Conservation (phyloP, 352 stramenopile genomes). For the Phytophthora multivora region DNA sequence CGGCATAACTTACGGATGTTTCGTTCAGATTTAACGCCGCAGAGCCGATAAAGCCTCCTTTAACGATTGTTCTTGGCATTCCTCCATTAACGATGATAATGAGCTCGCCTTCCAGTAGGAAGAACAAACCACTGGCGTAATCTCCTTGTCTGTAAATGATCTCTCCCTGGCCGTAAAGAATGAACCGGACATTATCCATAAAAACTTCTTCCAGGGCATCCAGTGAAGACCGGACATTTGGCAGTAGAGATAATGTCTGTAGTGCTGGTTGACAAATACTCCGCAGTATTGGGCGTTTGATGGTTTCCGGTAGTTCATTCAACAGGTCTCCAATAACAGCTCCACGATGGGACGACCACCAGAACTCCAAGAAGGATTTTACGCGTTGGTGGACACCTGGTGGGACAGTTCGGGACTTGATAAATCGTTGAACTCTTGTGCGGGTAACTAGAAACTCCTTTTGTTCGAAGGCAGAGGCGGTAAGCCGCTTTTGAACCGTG, state of each 20-base stretch:
- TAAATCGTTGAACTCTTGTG: slow-evolving; percentile 57
- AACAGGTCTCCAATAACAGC: slow-evolving; percentile 53
- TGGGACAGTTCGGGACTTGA: slow-evolving; percentile 50
- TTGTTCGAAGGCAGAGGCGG: slow-evolving; percentile 55
- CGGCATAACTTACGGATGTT: slow-evolving; percentile 55
- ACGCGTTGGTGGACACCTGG: slow-evolving; percentile 53
- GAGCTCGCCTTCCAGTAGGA: slow-evolving; percentile 59
- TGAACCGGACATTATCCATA: slow-evolving; percentile 54
- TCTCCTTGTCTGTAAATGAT: slow-evolving; percentile 68
- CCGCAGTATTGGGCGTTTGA: slow-evolving; percentile 54
- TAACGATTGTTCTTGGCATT: slow-evolving; percentile 38
- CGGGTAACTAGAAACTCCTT: slow-evolving; percentile 64
- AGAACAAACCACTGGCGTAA: slow-evolving; percentile 65
- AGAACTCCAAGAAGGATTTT: slow-evolving; percentile 71
- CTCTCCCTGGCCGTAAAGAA: slow-evolving; percentile 67
- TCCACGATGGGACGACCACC: slow-evolving; percentile 66
- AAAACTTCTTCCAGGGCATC: slow-evolving; percentile 47
- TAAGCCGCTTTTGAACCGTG: slow-evolving; percentile 53
- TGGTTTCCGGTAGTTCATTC: slow-evolving; percentile 53
- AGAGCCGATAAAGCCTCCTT: slow-evolving; percentile 58
- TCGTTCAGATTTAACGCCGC: slow-evolving; percentile 56
- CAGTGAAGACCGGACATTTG: slow-evolving; percentile 43
- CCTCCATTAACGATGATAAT: slow-evolving; percentile 47
- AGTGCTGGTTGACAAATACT: slow-evolving; percentile 59
- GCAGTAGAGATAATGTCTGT: slow-evolving; percentile 45